These are phyloP conservation scores for Cicer chorassanicum DNA, from an alignment of 306 rosid species.

Conservation along the genomic window DNA sequence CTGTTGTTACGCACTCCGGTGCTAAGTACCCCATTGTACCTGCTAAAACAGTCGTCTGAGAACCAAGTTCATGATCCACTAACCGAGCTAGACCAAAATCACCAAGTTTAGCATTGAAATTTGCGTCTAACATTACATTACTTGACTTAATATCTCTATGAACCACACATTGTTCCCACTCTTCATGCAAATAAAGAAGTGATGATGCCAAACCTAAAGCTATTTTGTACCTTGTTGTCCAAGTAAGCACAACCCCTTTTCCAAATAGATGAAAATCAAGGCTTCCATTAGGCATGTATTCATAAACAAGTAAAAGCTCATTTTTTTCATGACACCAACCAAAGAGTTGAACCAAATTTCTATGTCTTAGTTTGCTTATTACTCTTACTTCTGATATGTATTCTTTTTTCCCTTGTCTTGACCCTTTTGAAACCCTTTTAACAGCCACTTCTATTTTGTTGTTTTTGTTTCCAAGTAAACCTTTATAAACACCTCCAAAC, in stretches of 20 bases:
- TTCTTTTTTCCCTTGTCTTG: slow-evolving; percentile 77
- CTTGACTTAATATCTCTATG: slow-evolving; percentile 84
- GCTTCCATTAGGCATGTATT: slow-evolving; percentile 77
- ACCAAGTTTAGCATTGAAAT: slow-evolving; percentile 76
- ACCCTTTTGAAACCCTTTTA: slow-evolving; percentile 74
- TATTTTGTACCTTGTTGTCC: slow-evolving; percentile 65
- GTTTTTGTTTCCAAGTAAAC: slow-evolving; percentile 44
- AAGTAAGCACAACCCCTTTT: slow-evolving; percentile 46
- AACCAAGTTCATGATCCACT: slow-evolving; percentile 71
- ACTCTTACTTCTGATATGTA: slow-evolving; percentile 71
- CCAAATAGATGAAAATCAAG: slow-evolving; percentile 78
- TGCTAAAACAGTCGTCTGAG: slow-evolving; percentile 75
- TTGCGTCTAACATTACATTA: slow-evolving; percentile 71
- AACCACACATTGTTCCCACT: slow-evolving; percentile 84
- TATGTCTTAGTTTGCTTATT: slow-evolving; percentile 71
- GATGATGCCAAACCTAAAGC: slow-evolving; percentile 71
- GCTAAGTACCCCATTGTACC: slow-evolving; percentile 84
- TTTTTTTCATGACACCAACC: slow-evolving; percentile 83
- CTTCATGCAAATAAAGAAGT: slow-evolving; percentile 75
- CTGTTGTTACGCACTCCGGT: slow-evolving; percentile 70
- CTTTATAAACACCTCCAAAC: slow-evolving; percentile 77
- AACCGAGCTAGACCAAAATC: slow-evolving; percentile 82
- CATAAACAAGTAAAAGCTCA: slow-evolving; percentile 75
- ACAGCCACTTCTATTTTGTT: slow-evolving; percentile 60
- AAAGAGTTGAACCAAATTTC: slow-evolving; percentile 75